phyloP scores from a whole-genome alignment of 257 asterid species.

The Cordia subcordata region DNA sequence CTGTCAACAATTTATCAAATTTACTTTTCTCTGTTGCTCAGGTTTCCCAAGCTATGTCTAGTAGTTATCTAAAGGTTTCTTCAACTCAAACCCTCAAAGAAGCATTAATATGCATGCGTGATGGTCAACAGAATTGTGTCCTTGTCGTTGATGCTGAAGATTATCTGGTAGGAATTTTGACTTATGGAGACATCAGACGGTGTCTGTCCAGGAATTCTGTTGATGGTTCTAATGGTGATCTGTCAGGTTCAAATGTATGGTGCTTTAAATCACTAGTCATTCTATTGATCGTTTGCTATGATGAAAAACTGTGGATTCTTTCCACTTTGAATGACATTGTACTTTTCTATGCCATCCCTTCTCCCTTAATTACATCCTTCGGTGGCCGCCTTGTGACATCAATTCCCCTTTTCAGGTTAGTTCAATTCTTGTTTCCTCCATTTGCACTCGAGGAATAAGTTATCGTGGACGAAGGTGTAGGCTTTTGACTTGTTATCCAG shows the following conservation, averaged over 20 bases:
- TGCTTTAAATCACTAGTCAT: not conserved
- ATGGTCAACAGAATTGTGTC: constrained; percentile 62
- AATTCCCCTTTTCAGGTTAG: constrained; percentile 40
- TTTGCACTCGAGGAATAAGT: constrained; percentile 76
- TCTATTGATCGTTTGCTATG: too few species aligned
- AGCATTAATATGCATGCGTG: constrained; percentile 63
- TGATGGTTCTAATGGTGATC: constrained; percentile 42
- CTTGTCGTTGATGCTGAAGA: constrained; percentile 68
- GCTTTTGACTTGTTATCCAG: constrained; percentile 79
- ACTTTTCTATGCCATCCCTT: not conserved
- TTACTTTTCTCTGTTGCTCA: constrained; percentile 28
- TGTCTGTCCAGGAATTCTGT: constrained; percentile 39
- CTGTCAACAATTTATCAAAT: constrained; percentile 4
- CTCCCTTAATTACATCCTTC: not conserved
- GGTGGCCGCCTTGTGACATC: not conserved
- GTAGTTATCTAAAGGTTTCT: constrained; percentile 52
- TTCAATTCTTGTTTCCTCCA: constrained; percentile 59
- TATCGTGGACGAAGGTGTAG: constrained; percentile 72
- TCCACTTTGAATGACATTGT: not conserved
- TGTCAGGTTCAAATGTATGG: constrained; percentile 49
- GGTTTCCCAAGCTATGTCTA: constrained; percentile 89
- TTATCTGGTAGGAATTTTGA: constrained; percentile 78
- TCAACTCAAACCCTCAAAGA: constrained; percentile 62
- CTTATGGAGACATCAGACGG: constrained; percentile 73
- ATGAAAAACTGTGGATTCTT: not conserved